phyloP scores from a whole-genome alignment of 2,329 filamentous ascomycete species.

The Cadophora gregata region DNA sequence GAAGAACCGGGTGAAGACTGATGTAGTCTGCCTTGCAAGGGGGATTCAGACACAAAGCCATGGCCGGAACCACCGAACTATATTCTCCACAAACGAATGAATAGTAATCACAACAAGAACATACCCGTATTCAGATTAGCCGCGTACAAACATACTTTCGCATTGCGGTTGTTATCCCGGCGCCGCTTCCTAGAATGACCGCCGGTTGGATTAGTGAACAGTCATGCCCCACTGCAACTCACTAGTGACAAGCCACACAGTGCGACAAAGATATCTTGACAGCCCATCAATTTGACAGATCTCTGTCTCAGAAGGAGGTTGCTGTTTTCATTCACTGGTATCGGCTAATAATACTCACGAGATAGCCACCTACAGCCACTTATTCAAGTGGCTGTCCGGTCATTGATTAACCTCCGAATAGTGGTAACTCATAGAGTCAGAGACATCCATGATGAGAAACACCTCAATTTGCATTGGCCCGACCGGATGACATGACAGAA shows the following conservation, averaged over 20 bases:
- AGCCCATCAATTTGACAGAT: background rate
- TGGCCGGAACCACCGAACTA: background rate
- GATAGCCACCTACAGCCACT: background rate
- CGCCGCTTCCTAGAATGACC: background rate
- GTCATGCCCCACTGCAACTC: background rate
- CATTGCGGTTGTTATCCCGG: background rate
- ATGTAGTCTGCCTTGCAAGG: background rate
- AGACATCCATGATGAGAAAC: background rate
- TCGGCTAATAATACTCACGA: background rate
- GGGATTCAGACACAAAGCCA: background rate
- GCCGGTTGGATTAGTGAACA: conserved; percentile 4
- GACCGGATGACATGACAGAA: too few relatives aligned
- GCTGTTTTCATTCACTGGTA: background rate
- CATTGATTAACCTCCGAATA: background rate
- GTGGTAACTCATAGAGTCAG: background rate
- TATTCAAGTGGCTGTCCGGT: background rate
- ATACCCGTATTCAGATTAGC: background rate
- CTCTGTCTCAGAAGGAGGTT: background rate
- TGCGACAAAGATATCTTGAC: background rate
- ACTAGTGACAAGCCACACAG: background rate
- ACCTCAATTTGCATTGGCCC: background rate
- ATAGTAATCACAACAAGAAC: background rate
- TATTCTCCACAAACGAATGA: background rate
- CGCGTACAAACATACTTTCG: background rate
- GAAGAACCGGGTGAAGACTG: background rate